Evolutionary conservation across 805 yeast genomes (phyloP).

Genomic region (Pichia cabralensis): DNA sequence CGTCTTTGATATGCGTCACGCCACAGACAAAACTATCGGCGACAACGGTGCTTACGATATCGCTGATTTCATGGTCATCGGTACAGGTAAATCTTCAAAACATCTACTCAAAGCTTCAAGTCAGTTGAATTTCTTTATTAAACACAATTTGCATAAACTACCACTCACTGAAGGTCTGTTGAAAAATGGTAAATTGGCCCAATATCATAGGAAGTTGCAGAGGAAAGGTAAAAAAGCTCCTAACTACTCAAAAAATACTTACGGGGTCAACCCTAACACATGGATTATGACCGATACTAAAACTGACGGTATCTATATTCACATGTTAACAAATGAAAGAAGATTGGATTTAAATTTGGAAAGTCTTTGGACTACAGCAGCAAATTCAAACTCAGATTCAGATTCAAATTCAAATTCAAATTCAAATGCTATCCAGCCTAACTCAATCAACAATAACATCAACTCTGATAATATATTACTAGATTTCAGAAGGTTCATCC

Average conservation of each 20-base stretch:
- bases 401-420: no score
- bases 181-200: slow-evolving; percentile 44
- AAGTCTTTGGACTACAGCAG: slow-evolving; percentile 42
- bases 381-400: no score
- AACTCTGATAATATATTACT: no score
- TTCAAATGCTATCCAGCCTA: no score
- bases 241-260: slow-evolving; percentile 44
- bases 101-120: slow-evolving; percentile 66
- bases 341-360: slow-evolving; percentile 64
- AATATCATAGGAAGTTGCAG: slow-evolving; percentile 40
- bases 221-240: slow-evolving; percentile 46
- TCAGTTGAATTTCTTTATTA: slow-evolving; percentile 48
- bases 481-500: slow-evolving; percentile 34
- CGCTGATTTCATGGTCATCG: slow-evolving; percentile 47
- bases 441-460: no score
- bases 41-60: slow-evolving; percentile 26
- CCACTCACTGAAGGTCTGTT: slow-evolving; percentile 66
- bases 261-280: slow-evolving; percentile 50
- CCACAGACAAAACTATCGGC: slow-evolving; percentile 1
- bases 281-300: slow-evolving; percentile 78
- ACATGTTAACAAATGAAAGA: slow-evolving; percentile 62
- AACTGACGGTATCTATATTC: slow-evolving; percentile 55
- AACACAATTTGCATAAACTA: slow-evolving; percentile 34
- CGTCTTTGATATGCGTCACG: slow-evolving; percentile 49
- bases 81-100: slow-evolving; percentile 66